phyloP scores from a whole-genome alignment of 108 stramenopile species.

The Nitzschia putrida region DNA sequence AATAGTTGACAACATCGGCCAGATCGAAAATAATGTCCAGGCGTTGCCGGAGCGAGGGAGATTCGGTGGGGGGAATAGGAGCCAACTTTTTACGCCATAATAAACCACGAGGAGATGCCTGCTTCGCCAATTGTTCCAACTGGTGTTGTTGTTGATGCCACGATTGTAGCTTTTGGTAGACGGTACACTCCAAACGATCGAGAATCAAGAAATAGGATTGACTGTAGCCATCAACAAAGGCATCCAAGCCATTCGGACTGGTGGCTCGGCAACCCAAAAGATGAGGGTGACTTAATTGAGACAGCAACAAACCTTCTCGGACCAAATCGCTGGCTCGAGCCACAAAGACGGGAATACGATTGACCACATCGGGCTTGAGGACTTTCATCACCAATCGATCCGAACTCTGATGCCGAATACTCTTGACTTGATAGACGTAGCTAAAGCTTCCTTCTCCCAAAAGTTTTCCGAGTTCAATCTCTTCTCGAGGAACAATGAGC shows the following conservation, averaged over 20 bases:
- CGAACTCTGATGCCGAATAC: too few species aligned
- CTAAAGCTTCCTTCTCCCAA: conserved; percentile 69
- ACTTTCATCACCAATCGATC: conserved; percentile 23
- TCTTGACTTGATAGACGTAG: conserved; percentile 50
- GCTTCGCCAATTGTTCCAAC: too few species aligned
- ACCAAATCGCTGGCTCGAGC: conserved; percentile 59
- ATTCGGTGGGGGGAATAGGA: too few species aligned
- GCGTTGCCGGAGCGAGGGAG: background rate
- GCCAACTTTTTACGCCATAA: too few species aligned
- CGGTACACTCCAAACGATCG: conserved; percentile 61
- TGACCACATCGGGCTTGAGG: conserved; percentile 17
- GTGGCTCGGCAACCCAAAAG: conserved; percentile 63
- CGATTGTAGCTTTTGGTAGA: conserved; percentile 42
- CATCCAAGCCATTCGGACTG: conserved; percentile 40
- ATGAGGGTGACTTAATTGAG: conserved; percentile 61
- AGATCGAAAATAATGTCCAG: conserved; percentile 13
- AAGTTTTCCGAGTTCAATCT: conserved; percentile 45
- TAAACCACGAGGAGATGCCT: too few species aligned
- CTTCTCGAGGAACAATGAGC: background rate
- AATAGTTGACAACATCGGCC: conserved; percentile 54
- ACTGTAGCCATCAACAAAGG: conserved; percentile 21
- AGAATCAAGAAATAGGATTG: conserved; percentile 61
- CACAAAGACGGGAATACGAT: conserved; percentile 18
- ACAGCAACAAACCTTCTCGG: conserved; percentile 62
- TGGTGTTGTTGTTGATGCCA: conserved; percentile 14